These are phyloP conservation scores for Rubus parviflorus DNA, from an alignment of 306 rosid genomes.

Conservation along the genomic window DNA sequence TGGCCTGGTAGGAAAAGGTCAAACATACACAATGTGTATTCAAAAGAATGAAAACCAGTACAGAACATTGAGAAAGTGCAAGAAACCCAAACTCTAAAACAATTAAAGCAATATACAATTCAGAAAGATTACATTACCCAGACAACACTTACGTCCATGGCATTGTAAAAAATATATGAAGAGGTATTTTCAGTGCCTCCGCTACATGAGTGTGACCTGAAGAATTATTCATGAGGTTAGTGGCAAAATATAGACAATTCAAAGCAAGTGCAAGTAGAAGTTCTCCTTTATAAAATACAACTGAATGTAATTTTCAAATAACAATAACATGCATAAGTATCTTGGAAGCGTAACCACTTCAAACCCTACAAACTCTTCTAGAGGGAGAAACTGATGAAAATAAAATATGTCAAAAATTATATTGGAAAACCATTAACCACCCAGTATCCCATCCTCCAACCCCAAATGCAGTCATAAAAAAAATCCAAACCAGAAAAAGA, in stretches of 20 bases:
- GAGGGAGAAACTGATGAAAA: not conserved
- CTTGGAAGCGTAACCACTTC: not conserved
- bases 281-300: not conserved
- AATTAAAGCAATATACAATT: constrained; percentile 13
- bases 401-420: not conserved
- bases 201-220: constrained; percentile 98
- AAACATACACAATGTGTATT: constrained; percentile 29
- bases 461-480: constrained; percentile 4
- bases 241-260: constrained; percentile 8
- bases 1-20: constrained; percentile 61
- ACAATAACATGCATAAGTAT: not conserved
- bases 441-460: not conserved
- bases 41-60: constrained; percentile 6
- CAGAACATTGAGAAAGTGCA: constrained; percentile 21
- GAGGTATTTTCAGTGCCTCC: constrained; percentile 86
- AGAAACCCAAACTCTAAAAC: constrained; percentile 18
- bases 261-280: not conserved
- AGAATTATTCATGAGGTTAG: constrained; percentile 38
- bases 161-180: constrained; percentile 98
- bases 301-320: not conserved
- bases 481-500: not conserved
- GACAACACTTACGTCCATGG: constrained; percentile 99
- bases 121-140: constrained; percentile 39
- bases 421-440: not conserved
- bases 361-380: not conserved